Conservation (phyloP, 176 grass and related monocot genomes). For the Oryza coarctata region DNA sequence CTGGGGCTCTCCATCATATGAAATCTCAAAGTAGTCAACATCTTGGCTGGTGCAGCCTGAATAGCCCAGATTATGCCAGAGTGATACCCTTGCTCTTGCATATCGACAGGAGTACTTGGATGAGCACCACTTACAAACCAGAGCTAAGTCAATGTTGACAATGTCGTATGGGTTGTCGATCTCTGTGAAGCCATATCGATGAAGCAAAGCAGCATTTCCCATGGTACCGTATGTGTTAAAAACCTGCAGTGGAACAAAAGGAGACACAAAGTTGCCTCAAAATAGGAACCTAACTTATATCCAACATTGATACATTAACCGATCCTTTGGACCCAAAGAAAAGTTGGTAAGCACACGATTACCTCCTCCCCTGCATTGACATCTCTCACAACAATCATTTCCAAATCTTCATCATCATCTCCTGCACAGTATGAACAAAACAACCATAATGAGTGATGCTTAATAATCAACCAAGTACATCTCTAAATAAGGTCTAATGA, state of each 20-base stretch:
- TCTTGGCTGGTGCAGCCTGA: conserved; percentile 67
- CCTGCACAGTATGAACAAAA: conserved; percentile 34
- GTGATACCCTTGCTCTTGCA: conserved; percentile 58
- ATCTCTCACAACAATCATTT: conserved; percentile 83
- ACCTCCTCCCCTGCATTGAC: conserved; percentile 77
- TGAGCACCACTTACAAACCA: conserved; percentile 69
- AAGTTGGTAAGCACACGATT: conserved; percentile 39
- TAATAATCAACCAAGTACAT: neutral
- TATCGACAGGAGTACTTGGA: conserved; percentile 55
- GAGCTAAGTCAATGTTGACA: conserved; percentile 72
- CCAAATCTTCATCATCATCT: conserved; percentile 49
- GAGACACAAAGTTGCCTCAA: neutral
- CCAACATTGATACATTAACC: neutral
- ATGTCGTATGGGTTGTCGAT: conserved; percentile 74
- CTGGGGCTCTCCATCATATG: conserved; percentile 75
- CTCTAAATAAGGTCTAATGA: neutral
- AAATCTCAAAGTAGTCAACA: conserved; percentile 88
- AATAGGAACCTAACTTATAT: neutral
- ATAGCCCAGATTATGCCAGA: conserved; percentile 76
- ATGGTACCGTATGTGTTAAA: conserved; percentile 88
- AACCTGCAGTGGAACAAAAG: conserved; percentile 48
- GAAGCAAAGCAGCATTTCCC: conserved; percentile 92
- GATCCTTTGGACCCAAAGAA: conserved; percentile 3
- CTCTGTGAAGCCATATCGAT: conserved; percentile 96
- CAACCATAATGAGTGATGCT: conserved; percentile 16